Evolutionary conservation across 345 rosid genomes (phyloP).

Genomic region (Bruguiera sexangula): DNA sequence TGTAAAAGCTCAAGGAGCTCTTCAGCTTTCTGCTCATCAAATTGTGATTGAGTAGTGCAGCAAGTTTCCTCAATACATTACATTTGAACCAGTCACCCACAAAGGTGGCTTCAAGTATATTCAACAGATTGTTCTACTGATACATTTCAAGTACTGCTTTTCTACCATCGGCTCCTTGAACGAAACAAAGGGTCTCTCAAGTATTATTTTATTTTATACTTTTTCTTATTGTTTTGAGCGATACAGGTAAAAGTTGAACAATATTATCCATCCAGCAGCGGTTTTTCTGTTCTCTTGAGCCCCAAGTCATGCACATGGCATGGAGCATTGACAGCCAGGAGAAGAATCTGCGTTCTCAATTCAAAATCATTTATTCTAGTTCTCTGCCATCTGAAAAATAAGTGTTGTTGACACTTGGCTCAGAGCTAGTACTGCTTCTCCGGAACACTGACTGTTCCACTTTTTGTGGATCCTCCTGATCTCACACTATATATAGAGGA

Average conservation of each 20-base stretch:
- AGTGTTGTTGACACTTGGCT: conserved; percentile 26
- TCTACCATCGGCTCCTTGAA: not conserved
- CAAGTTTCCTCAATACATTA: conserved; percentile 7
- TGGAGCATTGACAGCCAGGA: conserved; percentile 29
- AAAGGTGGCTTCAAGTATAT: not conserved
- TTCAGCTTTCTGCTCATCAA: not conserved
- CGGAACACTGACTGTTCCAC: conserved; percentile 18
- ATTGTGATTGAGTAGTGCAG: conserved; percentile 2
- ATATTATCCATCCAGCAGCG: not conserved
- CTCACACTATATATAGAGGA: conserved; percentile 44
- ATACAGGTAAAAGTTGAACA: not conserved
- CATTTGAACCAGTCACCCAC: conserved; percentile 2
- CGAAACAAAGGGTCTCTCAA: conserved; percentile 23
- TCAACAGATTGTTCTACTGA: conserved; percentile 2
- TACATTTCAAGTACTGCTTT: not conserved
- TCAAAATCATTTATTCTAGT: conserved; percentile 30
- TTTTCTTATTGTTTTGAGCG: not conserved
- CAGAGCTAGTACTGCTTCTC: conserved; percentile 31
- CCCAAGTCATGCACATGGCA: no score
- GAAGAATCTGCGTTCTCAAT: conserved; percentile 51
- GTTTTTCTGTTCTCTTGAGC: not conserved
- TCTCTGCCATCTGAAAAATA: conserved; percentile 20
- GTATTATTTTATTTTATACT: not conserved
- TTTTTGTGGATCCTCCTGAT: conserved; percentile 28
- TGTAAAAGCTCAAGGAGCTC: conserved; percentile 12